phyloP scores from a whole-genome alignment of 2,329 filamentous ascomycete genomes.

The Ceratocystis alfenasii region DNA sequence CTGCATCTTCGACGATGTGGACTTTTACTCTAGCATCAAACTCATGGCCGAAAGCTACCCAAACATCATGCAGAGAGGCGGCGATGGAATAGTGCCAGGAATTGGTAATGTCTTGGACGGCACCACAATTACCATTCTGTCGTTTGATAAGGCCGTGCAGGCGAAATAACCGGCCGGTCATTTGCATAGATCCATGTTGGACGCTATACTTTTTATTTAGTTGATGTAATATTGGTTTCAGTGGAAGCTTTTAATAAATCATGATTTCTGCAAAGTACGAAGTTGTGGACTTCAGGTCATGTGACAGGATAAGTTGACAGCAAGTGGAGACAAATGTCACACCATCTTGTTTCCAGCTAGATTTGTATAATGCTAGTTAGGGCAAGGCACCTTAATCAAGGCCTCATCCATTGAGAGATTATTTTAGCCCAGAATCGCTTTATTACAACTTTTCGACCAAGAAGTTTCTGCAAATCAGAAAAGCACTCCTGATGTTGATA shows the following conservation, averaged over 20 bases:
- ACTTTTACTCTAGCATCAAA: slow-evolving; percentile 45
- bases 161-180: not conserved
- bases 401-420: not conserved
- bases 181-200: not conserved
- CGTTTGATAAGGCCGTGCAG: not conserved
- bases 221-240: not conserved
- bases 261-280: no score
- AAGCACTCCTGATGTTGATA: not conserved
- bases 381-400: not conserved
- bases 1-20: slow-evolving; percentile 45
- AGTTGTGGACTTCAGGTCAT: no score
- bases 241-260: not conserved
- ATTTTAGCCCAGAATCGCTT: not conserved
- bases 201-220: not conserved
- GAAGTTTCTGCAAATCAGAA: not conserved
- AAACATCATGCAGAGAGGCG: slow-evolving; percentile 39
- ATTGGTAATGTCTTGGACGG: slow-evolving; percentile 39
- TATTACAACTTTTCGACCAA: not conserved
- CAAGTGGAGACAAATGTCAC: no score
- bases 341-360: no score
- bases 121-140: slow-evolving; percentile 9
- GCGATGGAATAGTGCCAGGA: slow-evolving; percentile 38
- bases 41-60: slow-evolving; percentile 43
- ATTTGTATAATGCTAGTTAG: no score
- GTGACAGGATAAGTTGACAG: no score